A percentile compares a stretch with the other conserved stretches of the same genome.
These are phyloP conservation scores for Hortiboletus campestris DNA, from an alignment of 768 basidiomycete species.

Conservation along the genomic window DNA sequence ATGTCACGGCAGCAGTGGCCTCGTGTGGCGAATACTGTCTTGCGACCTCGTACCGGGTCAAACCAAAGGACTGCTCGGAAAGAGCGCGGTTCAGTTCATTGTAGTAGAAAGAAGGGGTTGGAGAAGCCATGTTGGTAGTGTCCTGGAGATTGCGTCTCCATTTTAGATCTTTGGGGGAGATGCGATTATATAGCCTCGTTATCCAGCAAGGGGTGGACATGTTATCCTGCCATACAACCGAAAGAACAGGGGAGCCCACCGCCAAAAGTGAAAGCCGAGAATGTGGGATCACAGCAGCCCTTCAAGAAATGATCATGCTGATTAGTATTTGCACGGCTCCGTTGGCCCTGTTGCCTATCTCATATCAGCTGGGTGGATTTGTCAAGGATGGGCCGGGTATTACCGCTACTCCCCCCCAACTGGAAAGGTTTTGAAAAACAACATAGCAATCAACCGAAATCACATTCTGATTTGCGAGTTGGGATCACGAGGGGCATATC, in stretches of 20 bases:
- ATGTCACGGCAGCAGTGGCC: conserved; percentile 51
- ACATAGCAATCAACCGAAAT: conserved; percentile 9
- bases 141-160: conserved; percentile 14
- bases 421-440: conserved; percentile 2
- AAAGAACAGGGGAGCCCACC: conserved; percentile 10
- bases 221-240: conserved; percentile 9
- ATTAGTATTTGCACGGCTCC: conserved; percentile 9
- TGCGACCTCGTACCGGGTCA: conserved; percentile 44
- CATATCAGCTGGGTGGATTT: conserved; percentile 6
- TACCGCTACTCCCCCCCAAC: conserved; percentile 7
- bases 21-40: conserved; percentile 40
- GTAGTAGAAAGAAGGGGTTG: conserved; percentile 30
- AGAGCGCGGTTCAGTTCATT: conserved; percentile 56
- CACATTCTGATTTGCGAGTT: conserved; percentile 7
- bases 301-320: conserved; percentile 21
- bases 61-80: conserved; percentile 56
- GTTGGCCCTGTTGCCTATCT: conserved; percentile 32
- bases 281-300: conserved; percentile 15
- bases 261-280: conserved; percentile 13
- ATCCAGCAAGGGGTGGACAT: conserved; percentile 30
- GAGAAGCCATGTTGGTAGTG: conserved; percentile 17
- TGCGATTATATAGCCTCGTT: conserved; percentile 28
- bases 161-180: conserved; percentile 12
- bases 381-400: conserved; percentile 7
- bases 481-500: conserved; percentile 13